Conservation (phyloP, 2,329 filamentous ascomycete genomes). For the Monilinia fructicola region DNA sequence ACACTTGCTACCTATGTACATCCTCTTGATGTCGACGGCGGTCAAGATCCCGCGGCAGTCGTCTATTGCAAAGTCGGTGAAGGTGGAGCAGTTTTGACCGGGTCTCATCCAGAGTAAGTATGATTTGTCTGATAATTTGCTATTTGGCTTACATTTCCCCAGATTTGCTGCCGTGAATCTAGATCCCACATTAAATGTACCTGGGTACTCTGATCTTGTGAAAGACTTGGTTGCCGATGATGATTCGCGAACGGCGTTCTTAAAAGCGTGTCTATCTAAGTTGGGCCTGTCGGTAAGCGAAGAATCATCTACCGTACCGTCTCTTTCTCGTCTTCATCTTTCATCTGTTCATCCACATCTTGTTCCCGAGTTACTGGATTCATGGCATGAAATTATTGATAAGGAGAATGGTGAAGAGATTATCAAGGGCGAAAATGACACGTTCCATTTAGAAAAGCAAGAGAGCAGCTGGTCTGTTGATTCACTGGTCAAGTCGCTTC, state of each 20-base stretch:
- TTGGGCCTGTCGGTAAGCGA: conserved; percentile 77
- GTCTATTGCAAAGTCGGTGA: conserved; percentile 81
- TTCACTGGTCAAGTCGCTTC: conserved; percentile 54
- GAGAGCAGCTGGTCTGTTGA: conserved; percentile 59
- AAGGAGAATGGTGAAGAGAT: conserved; percentile 66
- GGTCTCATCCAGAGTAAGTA: conserved; percentile 86
- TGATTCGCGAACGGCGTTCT: conserved; percentile 66
- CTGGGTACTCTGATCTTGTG: conserved; percentile 70
- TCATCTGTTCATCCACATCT: conserved; percentile 66
- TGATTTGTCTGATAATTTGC: background rate
- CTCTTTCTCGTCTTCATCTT: conserved; percentile 79
- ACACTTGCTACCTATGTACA: conserved; percentile 79
- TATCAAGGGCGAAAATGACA: conserved; percentile 79
- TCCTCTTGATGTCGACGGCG: conserved; percentile 72
- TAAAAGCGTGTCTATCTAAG: conserved; percentile 77
- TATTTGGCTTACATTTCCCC: conserved; percentile 28
- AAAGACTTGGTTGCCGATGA: conserved; percentile 68
- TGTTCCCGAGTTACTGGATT: conserved; percentile 65
- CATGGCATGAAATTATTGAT: conserved; percentile 66
- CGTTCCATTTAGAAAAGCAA: conserved; percentile 73
- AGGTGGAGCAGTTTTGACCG: conserved; percentile 76
- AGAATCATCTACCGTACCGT: conserved; percentile 68
- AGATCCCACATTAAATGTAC: conserved; percentile 62
- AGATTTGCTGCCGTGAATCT: conserved; percentile 85
- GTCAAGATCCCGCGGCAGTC: conserved; percentile 75